Percentiles rank a stretch among this genome's conserved stretches.
Evolutionary conservation across 2,329 filamentous ascomycete genomes (phyloP).

Genomic region (Lasiodiplodia sp.): DNA sequence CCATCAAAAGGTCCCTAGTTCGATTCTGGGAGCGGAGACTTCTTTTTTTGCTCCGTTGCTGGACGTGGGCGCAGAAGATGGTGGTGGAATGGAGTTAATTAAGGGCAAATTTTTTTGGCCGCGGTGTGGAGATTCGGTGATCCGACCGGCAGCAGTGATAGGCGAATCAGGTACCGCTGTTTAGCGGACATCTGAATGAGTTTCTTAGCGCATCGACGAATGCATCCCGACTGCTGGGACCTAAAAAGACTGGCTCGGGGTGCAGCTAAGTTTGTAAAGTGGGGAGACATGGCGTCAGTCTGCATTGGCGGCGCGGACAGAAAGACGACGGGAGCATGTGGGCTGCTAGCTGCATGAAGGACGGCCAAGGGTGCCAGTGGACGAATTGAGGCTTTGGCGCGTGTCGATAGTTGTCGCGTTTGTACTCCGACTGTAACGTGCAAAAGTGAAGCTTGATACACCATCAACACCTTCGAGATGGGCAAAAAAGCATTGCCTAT

Average conservation of each 20-base stretch:
- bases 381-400: too few relatives aligned
- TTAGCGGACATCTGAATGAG: neutral
- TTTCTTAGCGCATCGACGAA: neutral
- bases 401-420: too few relatives aligned
- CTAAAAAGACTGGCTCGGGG: slow-evolving; percentile 2
- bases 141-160: neutral
- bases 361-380: too few relatives aligned
- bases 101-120: neutral
- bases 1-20: slow-evolving; percentile 44
- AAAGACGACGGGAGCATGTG: neutral
- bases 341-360: slow-evolving; percentile 5
- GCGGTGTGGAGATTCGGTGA: slow-evolving; percentile 16
- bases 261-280: neutral
- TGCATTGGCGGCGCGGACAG: slow-evolving; percentile 2
- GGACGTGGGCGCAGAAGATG: too few relatives aligned
- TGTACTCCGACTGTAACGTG: too few relatives aligned
- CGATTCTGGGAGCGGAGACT: slow-evolving; percentile 43
- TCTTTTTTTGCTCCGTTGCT: slow-evolving; percentile 23
- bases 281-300: slow-evolving; percentile 18
- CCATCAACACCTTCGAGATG: neutral
- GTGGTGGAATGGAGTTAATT: neutral
- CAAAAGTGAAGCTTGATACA: too few relatives aligned
- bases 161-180: neutral
- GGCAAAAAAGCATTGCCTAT: neutral
- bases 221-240: neutral